Conservation (phyloP, 768 basidiomycete genomes). For the Leccinum truebloodii region DNA sequence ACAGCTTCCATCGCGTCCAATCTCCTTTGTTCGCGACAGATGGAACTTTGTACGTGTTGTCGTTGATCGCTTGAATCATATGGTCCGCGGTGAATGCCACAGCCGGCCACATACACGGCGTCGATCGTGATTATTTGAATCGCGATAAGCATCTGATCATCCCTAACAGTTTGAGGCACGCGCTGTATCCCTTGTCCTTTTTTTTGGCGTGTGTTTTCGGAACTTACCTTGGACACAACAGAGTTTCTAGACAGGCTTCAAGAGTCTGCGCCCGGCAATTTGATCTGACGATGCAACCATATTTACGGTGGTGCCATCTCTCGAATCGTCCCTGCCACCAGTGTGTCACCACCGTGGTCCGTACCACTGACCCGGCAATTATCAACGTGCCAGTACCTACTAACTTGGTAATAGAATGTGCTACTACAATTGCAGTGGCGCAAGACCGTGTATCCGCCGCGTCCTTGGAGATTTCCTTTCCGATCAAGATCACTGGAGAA, state of each 20-base stretch:
- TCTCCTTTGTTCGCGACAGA: conserved; percentile 41
- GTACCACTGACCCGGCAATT: not conserved
- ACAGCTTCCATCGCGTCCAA: conserved; percentile 51
- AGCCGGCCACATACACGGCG: conserved; percentile 8
- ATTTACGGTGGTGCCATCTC: not conserved
- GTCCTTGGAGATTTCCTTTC: not conserved
- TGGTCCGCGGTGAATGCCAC: not conserved
- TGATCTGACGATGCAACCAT: conserved; percentile 11
- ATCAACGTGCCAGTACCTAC: not conserved
- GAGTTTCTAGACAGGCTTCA: not conserved
- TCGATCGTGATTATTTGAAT: conserved; percentile 29
- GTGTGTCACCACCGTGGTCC: conserved; percentile 1
- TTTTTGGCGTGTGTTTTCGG: not conserved
- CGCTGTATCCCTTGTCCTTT: not conserved
- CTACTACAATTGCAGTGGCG: not conserved
- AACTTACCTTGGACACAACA: not conserved
- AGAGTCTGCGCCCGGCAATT: conserved; percentile 15
- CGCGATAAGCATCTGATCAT: conserved; percentile 3
- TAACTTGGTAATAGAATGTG: not conserved
- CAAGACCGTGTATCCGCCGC: not conserved
- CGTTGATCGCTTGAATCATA: not conserved
- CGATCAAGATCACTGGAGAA: not conserved
- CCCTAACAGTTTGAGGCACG: conserved; percentile 27
- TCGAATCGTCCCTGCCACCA: conserved; percentile 5
- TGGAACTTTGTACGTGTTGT: conserved; percentile 39